Percentiles rank a stretch among this genome's conserved stretches.
Evolutionary conservation across 2,329 filamentous ascomycete genomes (phyloP).

Genomic region (Talaromyces piceae): DNA sequence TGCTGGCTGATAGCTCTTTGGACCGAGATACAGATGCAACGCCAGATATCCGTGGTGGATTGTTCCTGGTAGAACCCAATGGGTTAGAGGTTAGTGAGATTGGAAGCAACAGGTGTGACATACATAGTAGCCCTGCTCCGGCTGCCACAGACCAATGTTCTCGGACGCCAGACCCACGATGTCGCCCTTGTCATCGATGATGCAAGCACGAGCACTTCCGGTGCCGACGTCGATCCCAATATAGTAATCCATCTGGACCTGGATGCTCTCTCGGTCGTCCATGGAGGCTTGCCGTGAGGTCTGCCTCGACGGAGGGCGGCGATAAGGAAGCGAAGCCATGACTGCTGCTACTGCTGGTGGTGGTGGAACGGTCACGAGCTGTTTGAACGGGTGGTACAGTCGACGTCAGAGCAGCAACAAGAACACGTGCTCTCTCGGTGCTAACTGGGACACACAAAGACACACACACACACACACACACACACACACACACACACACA

Average conservation of each 20-base stretch:
- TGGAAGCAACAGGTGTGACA: slow-evolving; percentile 17
- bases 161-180: slow-evolving; percentile 68
- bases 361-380: not conserved
- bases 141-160: slow-evolving; percentile 74
- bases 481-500: no score
- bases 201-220: slow-evolving; percentile 87
- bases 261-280: slow-evolving; percentile 50
- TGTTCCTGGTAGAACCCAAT: slow-evolving; percentile 62
- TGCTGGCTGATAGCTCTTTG: slow-evolving; percentile 75
- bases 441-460: not conserved
- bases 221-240: slow-evolving; percentile 96
- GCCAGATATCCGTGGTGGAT: slow-evolving; percentile 97
- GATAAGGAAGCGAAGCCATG: slow-evolving; percentile 29
- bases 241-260: slow-evolving; percentile 52
- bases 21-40: slow-evolving; percentile 83
- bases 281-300: slow-evolving; percentile 31
- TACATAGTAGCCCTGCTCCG: slow-evolving; percentile 67
- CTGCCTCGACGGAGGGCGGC: slow-evolving; percentile 25
- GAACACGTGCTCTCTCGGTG: not conserved
- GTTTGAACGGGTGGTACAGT: slow-evolving; percentile 2
- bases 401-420: not conserved
- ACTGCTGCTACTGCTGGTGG: no score
- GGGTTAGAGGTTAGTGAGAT: not conserved
- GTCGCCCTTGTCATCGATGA: slow-evolving; percentile 85
- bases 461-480: no score